Evolutionary conservation across 371 early-diverging fungal species (phyloP), one percentile per base, ranked within the genome.

Genomic region (Apophysomyces sp.): DNA sequence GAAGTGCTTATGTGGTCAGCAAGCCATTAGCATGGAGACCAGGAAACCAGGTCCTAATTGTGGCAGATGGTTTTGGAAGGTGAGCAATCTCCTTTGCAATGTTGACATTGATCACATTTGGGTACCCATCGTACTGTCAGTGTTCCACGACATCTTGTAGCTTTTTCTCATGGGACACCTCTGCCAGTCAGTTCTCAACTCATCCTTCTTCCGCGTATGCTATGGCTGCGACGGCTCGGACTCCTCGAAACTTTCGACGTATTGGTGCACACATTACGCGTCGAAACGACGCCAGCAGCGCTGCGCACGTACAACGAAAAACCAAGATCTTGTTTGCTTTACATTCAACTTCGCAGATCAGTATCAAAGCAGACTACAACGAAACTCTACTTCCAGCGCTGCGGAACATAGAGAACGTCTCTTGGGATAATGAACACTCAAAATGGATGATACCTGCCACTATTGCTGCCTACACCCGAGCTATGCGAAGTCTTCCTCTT

Each of bases 61-160:
- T 53, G 74, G 75, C 3, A 62, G 73, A 8, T 76, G 74, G 76
- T 79, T 72, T 29, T 74, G 61, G 61, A 72, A 36, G 27, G 79
- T 73, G 69, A n/a, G 56, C 3, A 12, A 39, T 24, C 24, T 26
- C 5, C 18, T 1, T 39, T 52, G 28, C 16, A 3, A 28, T 55
- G 34, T 53, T 61, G 34, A 39, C 32, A 12, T 56, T 32, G n/a
- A 51, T 32, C 18, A 24, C 4, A 52, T 16, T 37, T 16, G 5
- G 34, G 34, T 34, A 13, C 11, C 13, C 13, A 34, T 11, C 34
- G 13, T 34, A 13, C n/a, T 29, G 54, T 21, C 49, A 79, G 80
- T 79, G 80, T 36, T 39, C 68, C 49, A 37, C 61, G n/a, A 49
- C 57, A 7, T 6, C 24, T 13, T 79, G 80, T 37, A 44, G 37